These are phyloP conservation scores for Arachnomyces sp. DNA, from an alignment of 2,329 filamentous ascomycete genomes.

Conservation along the genomic window DNA sequence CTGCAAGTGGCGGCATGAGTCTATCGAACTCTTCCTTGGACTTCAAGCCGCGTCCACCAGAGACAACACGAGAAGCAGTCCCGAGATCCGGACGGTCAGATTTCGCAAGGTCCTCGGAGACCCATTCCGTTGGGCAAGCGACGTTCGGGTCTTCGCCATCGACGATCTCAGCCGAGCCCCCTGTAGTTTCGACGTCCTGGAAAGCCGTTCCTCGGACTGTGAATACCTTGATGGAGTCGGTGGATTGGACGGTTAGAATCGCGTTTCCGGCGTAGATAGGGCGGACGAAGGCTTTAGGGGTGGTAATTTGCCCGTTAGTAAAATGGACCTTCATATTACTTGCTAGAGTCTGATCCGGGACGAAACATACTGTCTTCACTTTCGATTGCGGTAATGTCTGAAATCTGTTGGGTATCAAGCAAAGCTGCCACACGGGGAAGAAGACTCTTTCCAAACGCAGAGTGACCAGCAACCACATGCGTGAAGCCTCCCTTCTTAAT, in stretches of 20 bases:
- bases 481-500: slow-evolving; percentile 94
- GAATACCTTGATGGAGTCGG: slow-evolving; percentile 76
- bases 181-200: slow-evolving; percentile 61
- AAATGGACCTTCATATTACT: neutral
- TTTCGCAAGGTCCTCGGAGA: slow-evolving; percentile 87
- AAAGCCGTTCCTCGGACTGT: slow-evolving; percentile 94
- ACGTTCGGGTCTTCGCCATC: slow-evolving; percentile 78
- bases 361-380: slow-evolving; percentile 64
- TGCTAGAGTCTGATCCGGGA: neutral
- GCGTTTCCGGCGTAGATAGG: slow-evolving; percentile 98
- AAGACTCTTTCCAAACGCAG: slow-evolving; percentile 92
- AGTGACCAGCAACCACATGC: slow-evolving; percentile 83
- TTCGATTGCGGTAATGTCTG: slow-evolving; percentile 81
- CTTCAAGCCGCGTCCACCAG: slow-evolving; percentile 88
- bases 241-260: slow-evolving; percentile 89
- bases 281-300: slow-evolving; percentile 64
- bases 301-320: neutral
- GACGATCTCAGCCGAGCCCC: slow-evolving; percentile 68
- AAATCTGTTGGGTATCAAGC: slow-evolving; percentile 86
- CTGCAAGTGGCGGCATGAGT: slow-evolving; percentile 84
- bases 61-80: slow-evolving; percentile 84
- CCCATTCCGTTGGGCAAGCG: slow-evolving; percentile 70
- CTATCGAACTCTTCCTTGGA: slow-evolving; percentile 96
- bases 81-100: slow-evolving; percentile 89
- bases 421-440: slow-evolving; percentile 86